phyloP scores from a whole-genome alignment of 2,329 filamentous ascomycete species.

The Chrysoporthe austroafricana region DNA sequence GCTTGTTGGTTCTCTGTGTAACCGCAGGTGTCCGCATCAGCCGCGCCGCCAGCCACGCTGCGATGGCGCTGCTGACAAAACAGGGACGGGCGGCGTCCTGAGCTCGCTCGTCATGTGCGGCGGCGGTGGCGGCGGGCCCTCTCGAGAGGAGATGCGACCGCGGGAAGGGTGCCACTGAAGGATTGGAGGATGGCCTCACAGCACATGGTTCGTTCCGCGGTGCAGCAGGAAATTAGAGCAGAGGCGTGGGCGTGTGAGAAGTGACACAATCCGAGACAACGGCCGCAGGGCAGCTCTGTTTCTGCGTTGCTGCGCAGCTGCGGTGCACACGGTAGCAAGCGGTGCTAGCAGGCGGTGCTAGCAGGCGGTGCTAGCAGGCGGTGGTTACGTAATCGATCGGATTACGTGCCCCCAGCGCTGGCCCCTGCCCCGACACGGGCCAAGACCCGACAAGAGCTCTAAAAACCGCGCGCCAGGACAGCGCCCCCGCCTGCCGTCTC shows the following conservation, averaged over 20 bases:
- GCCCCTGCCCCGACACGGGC: not conserved
- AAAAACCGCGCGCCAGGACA: conserved; percentile 17
- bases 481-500: conserved; percentile 8
- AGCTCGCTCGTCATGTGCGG: too few species aligned
- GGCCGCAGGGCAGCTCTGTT: not conserved
- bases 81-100: not conserved
- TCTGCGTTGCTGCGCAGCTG: not conserved
- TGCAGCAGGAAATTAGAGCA: too few species aligned
- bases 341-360: not conserved
- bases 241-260: too few species aligned
- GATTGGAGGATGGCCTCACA: not conserved
- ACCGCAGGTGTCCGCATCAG: conserved; percentile 1
- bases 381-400: conserved; percentile 22
- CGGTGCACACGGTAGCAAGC: too few species aligned
- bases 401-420: not conserved
- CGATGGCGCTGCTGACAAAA: conserved; percentile 16
- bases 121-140: not conserved
- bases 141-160: not conserved
- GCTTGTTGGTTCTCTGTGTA: too few species aligned
- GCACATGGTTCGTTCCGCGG: too few species aligned
- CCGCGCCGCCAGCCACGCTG: conserved; percentile 4
- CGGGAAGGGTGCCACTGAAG: not conserved
- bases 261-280: not conserved
- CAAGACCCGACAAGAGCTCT: not conserved
- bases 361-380: not conserved